Evolutionary conservation across 352 stramenopile species (phyloP), one percentile per base, ranked within the genome.

Genomic region (Phytophthora chlamydospora): DNA sequence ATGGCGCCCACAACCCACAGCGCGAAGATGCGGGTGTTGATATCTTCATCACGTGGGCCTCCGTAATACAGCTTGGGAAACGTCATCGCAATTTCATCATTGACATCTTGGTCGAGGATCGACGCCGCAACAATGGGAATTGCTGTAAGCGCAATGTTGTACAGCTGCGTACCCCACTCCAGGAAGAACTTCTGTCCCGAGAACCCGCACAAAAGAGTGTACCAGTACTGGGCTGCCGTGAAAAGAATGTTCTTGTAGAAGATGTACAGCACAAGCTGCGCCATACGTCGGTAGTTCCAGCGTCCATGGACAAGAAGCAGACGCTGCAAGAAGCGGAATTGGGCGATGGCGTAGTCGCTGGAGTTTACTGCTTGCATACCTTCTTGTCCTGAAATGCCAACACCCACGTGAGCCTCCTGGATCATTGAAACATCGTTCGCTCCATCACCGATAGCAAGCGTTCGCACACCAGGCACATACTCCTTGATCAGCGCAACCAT

Each of bases 361-460:
- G 92, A 93, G 64, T 97, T 98, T 7, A 98, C 93, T 6, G 94
- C 89, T 62, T 98, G 95, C 67, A 96, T 83, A 13, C 93, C 93
- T 68, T 98, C 93, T 60, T 97, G 89, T 0, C 93, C 93, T 2
- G 76, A 92, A 41, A 98, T 97, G 3, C 93, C 93, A 7, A 98
- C 81, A 32, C 92, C 93, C 17, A 98, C 78, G 50, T 98, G 85
- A 16, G 89, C 92, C 65, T 92, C 85, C 71, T 98, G 90, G 48
- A 98, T 97, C 95, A 98, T 98, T 12, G 88, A 90, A 2, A 98
- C 95, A 57, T 98, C 95, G 58, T 98, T 98, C 1, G 95, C 95
- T 38, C 95, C 95, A 59, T 98, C 95, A 24, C 95, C 92, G 40
- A 98, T 98, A 16, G 89, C 82, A 2, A 98, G 73, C 14, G 89